These are phyloP conservation scores for Selaginella tamariscina DNA, from an alignment of 75 land plant species.

Conservation along the genomic window DNA sequence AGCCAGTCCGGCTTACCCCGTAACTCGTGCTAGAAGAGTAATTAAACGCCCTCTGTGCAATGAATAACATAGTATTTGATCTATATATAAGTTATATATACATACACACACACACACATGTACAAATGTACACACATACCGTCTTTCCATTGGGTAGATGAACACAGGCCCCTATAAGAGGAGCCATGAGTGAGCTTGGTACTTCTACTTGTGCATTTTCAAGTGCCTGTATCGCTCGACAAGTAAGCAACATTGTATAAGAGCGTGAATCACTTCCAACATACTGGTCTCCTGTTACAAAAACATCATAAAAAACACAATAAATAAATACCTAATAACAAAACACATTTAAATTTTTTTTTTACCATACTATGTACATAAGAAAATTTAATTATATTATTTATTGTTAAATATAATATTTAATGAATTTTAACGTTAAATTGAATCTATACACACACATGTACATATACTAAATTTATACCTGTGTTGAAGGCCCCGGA, in stretches of 20 bases:
- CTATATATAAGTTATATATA: no score
- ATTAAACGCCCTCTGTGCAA: conserved; percentile 14
- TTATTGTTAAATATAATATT: no score
- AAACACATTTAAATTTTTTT: no score
- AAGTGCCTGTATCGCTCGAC: conserved; percentile 27
- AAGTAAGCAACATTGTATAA: conserved; percentile 27
- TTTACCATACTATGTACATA: no score
- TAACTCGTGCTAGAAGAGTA: conserved; percentile 26
- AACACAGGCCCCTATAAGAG: conserved; percentile 20
- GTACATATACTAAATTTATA: no score
- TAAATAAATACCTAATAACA: no score
- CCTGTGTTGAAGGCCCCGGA: neutral
- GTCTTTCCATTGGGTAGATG: conserved; percentile 25
- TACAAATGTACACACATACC: conserved; percentile 16
- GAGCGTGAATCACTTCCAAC: conserved; percentile 28
- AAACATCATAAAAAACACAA: no score
- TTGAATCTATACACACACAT: no score
- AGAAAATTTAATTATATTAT: no score
- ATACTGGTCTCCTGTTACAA: conserved; percentile 19
- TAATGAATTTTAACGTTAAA: no score
- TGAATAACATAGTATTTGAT: no score
- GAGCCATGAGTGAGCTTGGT: conserved; percentile 21
- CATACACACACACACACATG: no score
- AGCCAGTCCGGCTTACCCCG: conserved; percentile 27
- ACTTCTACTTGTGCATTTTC: conserved; percentile 26